These are phyloP conservation scores for Haplosporangium sp. DNA, from an alignment of 371 early-diverging fungal species.

Conservation along the genomic window DNA sequence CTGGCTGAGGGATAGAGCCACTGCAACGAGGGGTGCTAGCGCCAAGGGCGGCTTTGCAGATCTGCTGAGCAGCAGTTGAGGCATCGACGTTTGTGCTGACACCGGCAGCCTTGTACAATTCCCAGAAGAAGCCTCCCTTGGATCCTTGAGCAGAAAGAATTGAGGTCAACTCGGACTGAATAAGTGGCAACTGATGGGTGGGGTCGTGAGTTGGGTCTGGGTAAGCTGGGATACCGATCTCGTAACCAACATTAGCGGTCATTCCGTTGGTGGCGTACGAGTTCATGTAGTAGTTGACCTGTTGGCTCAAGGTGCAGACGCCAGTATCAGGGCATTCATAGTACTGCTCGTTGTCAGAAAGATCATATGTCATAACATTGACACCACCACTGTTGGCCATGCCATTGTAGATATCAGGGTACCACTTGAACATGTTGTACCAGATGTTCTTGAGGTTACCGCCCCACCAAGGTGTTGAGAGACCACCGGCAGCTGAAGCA, in stretches of 20 bases:
- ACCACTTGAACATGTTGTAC: conserved; percentile 46
- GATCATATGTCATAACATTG: conserved; percentile 57
- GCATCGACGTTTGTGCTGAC: conserved; percentile 33
- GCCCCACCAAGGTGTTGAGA: conserved; percentile 56
- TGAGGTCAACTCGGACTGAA: conserved; percentile 34
- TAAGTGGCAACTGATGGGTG: conserved; percentile 47
- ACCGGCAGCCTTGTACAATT: conserved; percentile 49
- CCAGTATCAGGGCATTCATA: conserved; percentile 45
- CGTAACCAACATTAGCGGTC: conserved; percentile 49
- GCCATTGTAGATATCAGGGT: conserved; percentile 49
- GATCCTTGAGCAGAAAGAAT: conserved; percentile 44
- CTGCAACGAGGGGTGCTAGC: conserved; percentile 48
- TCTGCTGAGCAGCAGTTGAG: conserved; percentile 41
- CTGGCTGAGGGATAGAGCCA: conserved; percentile 45
- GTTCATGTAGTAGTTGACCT: conserved; percentile 55
- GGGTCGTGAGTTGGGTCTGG: conserved; percentile 48
- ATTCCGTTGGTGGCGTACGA: conserved; percentile 45
- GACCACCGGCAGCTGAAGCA: conserved; percentile 53
- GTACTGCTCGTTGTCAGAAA: conserved; percentile 47
- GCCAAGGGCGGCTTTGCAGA: conserved; percentile 55
- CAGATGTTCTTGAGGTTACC: conserved; percentile 58
- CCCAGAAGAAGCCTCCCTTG: conserved; percentile 57
- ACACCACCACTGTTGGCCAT: conserved; percentile 54
- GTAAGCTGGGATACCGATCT: conserved; percentile 56
- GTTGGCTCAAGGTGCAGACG: conserved; percentile 44